Evolutionary conservation across 129 eudicot genomes (phyloP), one percentile per base, ranked within the genome.

Genomic region (Silybum marianum): DNA sequence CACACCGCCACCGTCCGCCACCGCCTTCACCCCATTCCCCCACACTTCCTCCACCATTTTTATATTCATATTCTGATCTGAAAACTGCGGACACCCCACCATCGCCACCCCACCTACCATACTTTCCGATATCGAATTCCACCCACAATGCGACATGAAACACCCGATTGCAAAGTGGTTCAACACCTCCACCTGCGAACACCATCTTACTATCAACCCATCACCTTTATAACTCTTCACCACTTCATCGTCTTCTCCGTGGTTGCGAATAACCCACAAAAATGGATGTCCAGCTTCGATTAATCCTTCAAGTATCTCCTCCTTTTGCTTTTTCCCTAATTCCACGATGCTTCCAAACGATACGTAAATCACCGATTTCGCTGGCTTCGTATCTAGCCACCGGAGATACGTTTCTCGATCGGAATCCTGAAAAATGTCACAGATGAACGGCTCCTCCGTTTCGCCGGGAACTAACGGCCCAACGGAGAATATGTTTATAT

Each of bases 101-200:
- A 93, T 24, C 4, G 93, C 88, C 58, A 90, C 93, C 1, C 95
- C 95, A 12, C 86, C 23, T 0, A 69, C 63, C 30, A 93, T n/a
- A 54, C 95, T 87, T 83, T 90, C 97, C 69, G 87, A 1, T 2
- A 86, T 78, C 30, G 97, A 93, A 44, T 93, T 92, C 97, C 97
- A 93, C 58, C 95, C 97, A 30, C 91, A 90, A 71, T 93, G 93
- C 4, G 91, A 84, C 71, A 92, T 79, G 30, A 92, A 92, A 75
- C 97, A 90, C 75, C 93, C 97, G 0, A 88, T 30, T 0, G 95
- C 77, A 18, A n/a, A 71, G 80, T 89, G 95, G 44, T 71, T 40
- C 14, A 92, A 54, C 12, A 92, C 95, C 72, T 90, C 90, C 83
- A 87, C 81, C 70, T 90, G 93, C 8, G 91, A 85, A 84, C 95